phyloP scores from a whole-genome alignment of 768 basidiomycete species.

The Suillus americanus region DNA sequence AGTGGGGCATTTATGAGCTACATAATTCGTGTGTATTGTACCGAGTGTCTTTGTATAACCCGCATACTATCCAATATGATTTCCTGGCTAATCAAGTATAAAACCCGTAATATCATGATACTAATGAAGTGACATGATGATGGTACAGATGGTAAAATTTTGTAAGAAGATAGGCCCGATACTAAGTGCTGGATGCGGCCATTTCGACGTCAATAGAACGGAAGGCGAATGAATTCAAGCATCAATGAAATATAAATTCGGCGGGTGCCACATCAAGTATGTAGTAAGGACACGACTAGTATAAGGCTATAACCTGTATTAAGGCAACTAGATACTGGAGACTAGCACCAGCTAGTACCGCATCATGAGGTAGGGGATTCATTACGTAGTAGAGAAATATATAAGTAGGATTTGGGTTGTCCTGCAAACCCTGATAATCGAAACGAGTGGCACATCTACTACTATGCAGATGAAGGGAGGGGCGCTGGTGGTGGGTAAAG shows the following conservation, averaged over 20 bases:
- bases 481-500: slow-evolving; percentile 11
- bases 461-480: too few species aligned
- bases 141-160: too few species aligned
- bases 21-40: too few species aligned
- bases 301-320: not conserved
- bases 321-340: not conserved
- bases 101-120: too few species aligned
- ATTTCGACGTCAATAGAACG: not conserved
- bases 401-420: not conserved
- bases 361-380: not conserved
- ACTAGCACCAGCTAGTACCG: not conserved
- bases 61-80: too few species aligned
- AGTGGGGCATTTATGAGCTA: too few species aligned
- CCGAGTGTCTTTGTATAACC: too few species aligned
- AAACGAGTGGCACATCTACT: not conserved
- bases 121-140: too few species aligned
- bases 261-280: not conserved
- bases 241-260: not conserved
- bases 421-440: not conserved
- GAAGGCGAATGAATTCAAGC: not conserved
- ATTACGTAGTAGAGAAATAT: not conserved
- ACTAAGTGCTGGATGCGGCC: not conserved
- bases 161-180: not conserved
- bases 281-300: not conserved
- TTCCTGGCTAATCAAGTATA: too few species aligned